Base-by-base conservation (phyloP, 2,329 filamentous ascomycete genomes). In the Fusarium guadeloupense region DNA sequence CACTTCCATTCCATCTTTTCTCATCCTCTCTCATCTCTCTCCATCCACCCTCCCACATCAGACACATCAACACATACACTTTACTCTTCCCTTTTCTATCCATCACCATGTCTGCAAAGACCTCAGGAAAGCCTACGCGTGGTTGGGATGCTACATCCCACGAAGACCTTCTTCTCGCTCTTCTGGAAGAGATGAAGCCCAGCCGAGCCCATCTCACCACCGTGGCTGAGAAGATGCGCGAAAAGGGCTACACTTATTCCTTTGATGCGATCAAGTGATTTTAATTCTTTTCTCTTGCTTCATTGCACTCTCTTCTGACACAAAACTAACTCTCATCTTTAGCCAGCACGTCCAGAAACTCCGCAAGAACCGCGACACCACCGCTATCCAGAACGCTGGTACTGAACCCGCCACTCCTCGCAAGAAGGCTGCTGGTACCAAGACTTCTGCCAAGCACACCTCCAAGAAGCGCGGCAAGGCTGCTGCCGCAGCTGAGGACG, bases 261-360 rank as follows among this genome's bases (percentile, higher is more conserved):
- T 73, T 62, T 23, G 70, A 72, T 49, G 78, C 77, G 39, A 76
- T 78, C 69, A 72, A 76, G 78, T 81, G 78, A 59, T 62, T 39
- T 23, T 46, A 10, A 28, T 33, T 53, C 45, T 44, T 6, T 37
- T 35, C 37, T 37, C 35, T 43, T 48, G 41, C 37, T 43, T 43
- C 25, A 42, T 44, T 23, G 26, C 43, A 16, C 47, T 9, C 7
- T 13, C 38, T 4, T 14, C 33, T n/a, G 10, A 10, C 45, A 37
- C 6, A 6, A 35, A 56, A 38, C 57, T 70, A 62, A 71, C 53
- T 33, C n/a, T 3, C 19, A 30, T 39, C 23, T 47, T 46, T 42
- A 81, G 80, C 39, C 80, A 81, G 64, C 80, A 82, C 28, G 74
- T 82, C 8, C 77, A 79, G 60, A 81, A 81, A 62, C 73, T 81